Evolutionary conservation across 2,329 filamentous ascomycete genomes (phyloP), one percentile per base, ranked within the genome.

Genomic region (Cercospora sp.): DNA sequence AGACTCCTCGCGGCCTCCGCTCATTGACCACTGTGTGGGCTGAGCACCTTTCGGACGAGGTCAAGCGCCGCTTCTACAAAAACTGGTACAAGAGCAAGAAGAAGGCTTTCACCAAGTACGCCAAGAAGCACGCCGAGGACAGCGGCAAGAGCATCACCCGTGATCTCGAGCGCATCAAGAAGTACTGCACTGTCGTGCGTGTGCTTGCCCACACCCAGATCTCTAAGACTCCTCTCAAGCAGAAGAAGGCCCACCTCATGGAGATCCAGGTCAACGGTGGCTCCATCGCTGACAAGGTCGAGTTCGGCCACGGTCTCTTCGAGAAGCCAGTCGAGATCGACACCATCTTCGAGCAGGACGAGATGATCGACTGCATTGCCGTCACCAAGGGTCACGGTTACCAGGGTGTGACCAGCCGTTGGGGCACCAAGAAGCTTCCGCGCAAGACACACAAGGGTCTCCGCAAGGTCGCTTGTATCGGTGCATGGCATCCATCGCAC

Each of bases 41-140:
- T 81, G 95, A 98, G 90, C 95, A 99, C 85, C 85, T 99, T 85
- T 92, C 91, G 86, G 95, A 99, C 85, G 95, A 98, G 87, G 83
- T 99, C 85, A 97, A 97, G 91, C 92, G 95, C 81, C 92, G 95
- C 83, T 99, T 99, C 93, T 99, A 99, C 92, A 98, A 98, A 93
- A 99, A 99, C 91, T 99, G 95, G 95, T 99, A 99, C 92, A 97
- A 97, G 91, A 93, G 90, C 89, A 99, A 99, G 94, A 98, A 97
- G 93, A 99, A 99, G 94, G 95, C 95, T 73, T 99, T 99, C 89
- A 99, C 95, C 89, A 97, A 96, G 89, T 99, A 99, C 87, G 93
- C 95, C 88, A 99, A 98, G 93, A 94, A 96, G 90, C 93, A 98
- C 91, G 93, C 94, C 74, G 94, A 98, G 88, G 90, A 86, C 87